These are phyloP conservation scores for Lenwebbia sp. DNA, from an alignment of 345 rosid genomes.

Conservation along the genomic window DNA sequence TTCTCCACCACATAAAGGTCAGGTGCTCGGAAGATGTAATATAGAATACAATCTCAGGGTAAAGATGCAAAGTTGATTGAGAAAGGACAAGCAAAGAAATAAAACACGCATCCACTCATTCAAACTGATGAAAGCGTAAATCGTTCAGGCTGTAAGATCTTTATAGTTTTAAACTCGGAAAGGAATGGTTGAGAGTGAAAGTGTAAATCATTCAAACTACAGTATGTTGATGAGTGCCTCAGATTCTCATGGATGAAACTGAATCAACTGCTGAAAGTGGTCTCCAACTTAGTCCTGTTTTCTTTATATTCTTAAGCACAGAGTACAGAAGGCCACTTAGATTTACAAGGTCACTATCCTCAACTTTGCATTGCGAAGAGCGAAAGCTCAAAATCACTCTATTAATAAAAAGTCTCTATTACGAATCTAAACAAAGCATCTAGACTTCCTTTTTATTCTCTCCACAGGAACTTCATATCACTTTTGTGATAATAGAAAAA, in stretches of 20 bases:
- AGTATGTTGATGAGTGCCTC: neutral
- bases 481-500: neutral
- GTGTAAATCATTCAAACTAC: neutral
- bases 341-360: neutral
- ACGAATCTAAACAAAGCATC: neutral
- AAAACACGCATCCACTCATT: neutral
- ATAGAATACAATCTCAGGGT: rapidly evolving
- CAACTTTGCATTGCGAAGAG: neutral
- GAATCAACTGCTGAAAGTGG: neutral
- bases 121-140: neutral
- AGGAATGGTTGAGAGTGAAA: neutral
- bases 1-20: neutral
- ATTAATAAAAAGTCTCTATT: neutral
- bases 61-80: neutral
- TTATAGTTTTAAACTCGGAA: neutral
- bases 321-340: neutral
- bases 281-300: neutral
- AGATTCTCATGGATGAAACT: neutral
- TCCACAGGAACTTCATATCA: neutral
- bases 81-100: neutral
- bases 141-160: neutral
- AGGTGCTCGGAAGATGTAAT: neutral
- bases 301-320: too few relatives aligned
- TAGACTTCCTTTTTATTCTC: neutral
- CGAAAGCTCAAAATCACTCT: neutral